Evolutionary conservation across 352 stramenopile genomes (phyloP), one percentile per base, ranked within the genome.

Genomic region (Globisporangium mamillatum): DNA sequence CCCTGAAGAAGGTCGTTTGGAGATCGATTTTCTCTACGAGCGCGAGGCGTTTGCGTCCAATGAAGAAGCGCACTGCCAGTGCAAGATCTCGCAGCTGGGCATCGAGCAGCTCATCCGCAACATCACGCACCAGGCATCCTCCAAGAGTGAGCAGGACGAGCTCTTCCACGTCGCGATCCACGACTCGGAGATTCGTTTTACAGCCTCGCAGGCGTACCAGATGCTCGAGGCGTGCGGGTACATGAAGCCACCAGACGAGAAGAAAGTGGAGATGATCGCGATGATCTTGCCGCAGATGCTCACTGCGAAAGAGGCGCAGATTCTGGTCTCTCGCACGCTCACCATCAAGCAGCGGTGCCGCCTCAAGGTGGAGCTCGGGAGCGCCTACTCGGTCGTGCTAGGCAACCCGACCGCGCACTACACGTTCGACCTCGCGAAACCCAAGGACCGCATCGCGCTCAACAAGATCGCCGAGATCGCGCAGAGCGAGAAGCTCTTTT

Each of bases 341-440:
- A 88, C 80, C 10, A 68, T 96, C 20, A 78, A 79, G 41, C 79
- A 97, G 66, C 79, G 86, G 2, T 90, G 89, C 27, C 76, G 83
- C 5, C 73, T 97, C 46, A 95, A 95, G 65, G 79, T 77, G 34
- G 78, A 89, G 44, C 86, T 97, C 75, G 90, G 90, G 8, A 92
- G 80, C 48, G 84, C 87, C 7, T 97, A 94, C 74, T 91, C 87
- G 0, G 83, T 94, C 3, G 75, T 94, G 27, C 78, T 97, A 20
- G 89, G 89, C 1, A 95, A 95, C 61, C 88, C 89, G 0, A 97
- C 90, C 3, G 88, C 89, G 1, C 79, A 89, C 59, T 97, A 97
- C 67, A 74, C 72, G 20, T 85, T 95, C 55, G 88, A 95, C 63
- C 65, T 95, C n/a, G 75, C 75, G 14, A 90, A 89, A 54, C 80